Base-by-base conservation (phyloP, 441 rosid species). In the Euphorbia neoarborescens region DNA sequence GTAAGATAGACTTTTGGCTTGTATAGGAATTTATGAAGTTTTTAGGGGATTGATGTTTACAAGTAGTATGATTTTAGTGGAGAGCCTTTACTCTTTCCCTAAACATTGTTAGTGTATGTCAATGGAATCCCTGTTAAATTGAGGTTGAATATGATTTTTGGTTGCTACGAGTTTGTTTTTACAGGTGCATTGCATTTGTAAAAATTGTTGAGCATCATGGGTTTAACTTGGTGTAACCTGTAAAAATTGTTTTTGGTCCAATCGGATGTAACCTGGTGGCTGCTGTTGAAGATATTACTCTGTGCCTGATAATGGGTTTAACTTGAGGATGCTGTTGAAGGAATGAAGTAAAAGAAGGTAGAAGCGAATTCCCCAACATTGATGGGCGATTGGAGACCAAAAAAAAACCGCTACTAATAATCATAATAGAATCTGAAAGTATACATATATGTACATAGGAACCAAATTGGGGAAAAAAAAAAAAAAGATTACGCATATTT, bases 11-110 rank as follows among this genome's bases (percentile, higher is more conserved):
- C 66, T 62, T 72, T 75, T 78, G 61, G 77, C 65, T 57, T 80
- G 80, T 78, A 83, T 77, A 77, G 83, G 68, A 71, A 75, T 78
- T 17, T 71, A 65, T 81, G 70, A 64, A 78, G 73, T 46, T 73
- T n/a, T 22, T 66, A 28, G 54, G 53, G 74, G 65, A 65, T 59
- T 48, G 73, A 68, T 70, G 61, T 53, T 73, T 50, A 68, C 74
- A 56, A 64, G 62, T 71, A 66, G 69, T 72, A 62, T 74, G 82
- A 70, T 81, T 56, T 69, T 82, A 65, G 72, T 73, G 7, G 11
- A 27, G 25, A 10, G 38, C 64, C 48, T 44, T 11, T 27, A 24
- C 74, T 28, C 27, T 8, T 14, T 22, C 25, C 24, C 46, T 42
- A 24, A 37, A 5, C 27, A 38, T 64, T 40, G 15, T 57, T 58